Conservation (phyloP, 306 rosid species). For the Cucurbita moschata region DNA sequence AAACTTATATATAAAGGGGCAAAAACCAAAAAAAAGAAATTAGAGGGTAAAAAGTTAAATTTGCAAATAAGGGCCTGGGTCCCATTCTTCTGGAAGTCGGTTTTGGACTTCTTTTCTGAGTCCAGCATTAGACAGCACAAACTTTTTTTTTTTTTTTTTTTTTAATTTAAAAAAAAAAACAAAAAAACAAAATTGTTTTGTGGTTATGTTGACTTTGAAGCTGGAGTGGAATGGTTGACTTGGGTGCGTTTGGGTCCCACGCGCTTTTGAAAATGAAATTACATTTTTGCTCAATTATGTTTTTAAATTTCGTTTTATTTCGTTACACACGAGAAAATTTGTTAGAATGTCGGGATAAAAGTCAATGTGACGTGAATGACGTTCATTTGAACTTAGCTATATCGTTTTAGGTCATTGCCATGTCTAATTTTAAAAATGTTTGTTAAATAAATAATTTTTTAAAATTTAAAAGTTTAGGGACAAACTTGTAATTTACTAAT, state of each 20-base stretch:
- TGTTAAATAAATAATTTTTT: no score
- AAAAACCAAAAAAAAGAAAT: not conserved
- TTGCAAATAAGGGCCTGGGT: not conserved
- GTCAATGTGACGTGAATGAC: no score
- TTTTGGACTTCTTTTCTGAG: not conserved
- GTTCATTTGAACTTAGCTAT: no score
- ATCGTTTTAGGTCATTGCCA: no score
- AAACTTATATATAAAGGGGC: not conserved
- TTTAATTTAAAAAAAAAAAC: no score
- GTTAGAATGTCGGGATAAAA: no score
- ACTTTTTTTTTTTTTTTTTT: no score
- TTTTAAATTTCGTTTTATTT: not conserved
- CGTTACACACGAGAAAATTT: no score
- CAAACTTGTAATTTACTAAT: no score
- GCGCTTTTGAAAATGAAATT: constrained; percentile 2
- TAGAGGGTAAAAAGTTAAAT: not conserved
- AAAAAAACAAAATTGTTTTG: not conserved
- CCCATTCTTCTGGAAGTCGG: constrained; percentile 4
- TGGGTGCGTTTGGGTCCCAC: not conserved
- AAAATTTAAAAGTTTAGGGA: no score
- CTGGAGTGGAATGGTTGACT: not conserved
- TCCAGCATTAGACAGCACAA: not conserved
- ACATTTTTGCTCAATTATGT: not conserved
- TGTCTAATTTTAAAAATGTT: no score
- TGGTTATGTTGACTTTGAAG: constrained; percentile 4